These are phyloP conservation scores for Dunaliella salina DNA, from an alignment of 163 green algal genomes.

Conservation along the genomic window DNA sequence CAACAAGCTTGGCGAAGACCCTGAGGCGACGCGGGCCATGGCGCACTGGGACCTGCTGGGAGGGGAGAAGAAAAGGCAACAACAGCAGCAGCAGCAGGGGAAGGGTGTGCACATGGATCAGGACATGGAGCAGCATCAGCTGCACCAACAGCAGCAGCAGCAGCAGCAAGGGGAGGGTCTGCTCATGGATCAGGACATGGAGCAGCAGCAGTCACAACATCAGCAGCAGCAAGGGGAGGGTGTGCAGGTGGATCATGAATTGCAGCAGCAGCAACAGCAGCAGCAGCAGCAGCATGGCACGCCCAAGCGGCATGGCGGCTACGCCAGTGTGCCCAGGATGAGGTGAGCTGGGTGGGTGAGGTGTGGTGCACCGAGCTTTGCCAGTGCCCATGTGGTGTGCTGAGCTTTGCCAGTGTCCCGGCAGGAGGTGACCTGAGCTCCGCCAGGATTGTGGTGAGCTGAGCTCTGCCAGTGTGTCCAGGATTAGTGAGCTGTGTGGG, in stretches of 20 bases:
- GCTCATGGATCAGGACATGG: not conserved
- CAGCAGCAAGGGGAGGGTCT: not conserved
- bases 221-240: not conserved
- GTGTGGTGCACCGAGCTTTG: no score
- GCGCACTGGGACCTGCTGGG: not conserved
- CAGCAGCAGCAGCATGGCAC: not conserved
- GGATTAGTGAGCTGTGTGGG: no score
- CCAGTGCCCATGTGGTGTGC: no score
- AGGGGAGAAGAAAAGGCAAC: not conserved
- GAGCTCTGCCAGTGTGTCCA: no score
- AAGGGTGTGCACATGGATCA: no score
- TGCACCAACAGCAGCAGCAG: not conserved
- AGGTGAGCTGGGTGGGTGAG: slow-evolving; percentile 1
- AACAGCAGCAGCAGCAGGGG: slow-evolving; percentile 8
- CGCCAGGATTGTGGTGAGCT: no score
- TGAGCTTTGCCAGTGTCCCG: no score
- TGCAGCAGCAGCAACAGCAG: slow-evolving; percentile 1
- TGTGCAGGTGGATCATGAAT: not conserved
- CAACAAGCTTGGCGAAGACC: slow-evolving; percentile 69
- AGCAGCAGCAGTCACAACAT: not conserved
- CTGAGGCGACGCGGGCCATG: not conserved
- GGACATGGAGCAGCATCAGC: not conserved
- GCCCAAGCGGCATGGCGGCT: not conserved
- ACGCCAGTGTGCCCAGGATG: not conserved
- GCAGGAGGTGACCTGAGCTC: no score